phyloP scores from a whole-genome alignment of 352 stramenopile genomes.

The Peronospora tabacina region DNA sequence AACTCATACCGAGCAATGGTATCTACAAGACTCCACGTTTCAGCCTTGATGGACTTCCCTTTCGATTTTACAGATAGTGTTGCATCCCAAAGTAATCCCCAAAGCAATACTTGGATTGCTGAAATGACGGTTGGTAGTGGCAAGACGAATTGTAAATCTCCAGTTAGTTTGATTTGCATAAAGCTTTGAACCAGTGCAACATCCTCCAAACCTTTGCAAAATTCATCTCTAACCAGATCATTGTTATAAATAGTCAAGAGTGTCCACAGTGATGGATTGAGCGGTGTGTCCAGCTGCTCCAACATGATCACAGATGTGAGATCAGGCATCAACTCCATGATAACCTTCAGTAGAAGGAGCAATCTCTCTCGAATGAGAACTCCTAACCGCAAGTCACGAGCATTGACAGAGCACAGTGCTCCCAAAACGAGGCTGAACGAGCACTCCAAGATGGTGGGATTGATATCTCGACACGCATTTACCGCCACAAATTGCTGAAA shows the following conservation, averaged over 20 bases:
- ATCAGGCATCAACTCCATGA: constrained; percentile 18
- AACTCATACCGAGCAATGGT: constrained; percentile 13
- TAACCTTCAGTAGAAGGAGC: constrained; percentile 27
- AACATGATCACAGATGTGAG: constrained; percentile 8
- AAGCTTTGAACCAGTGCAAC: constrained; percentile 11
- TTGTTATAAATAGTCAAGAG: constrained; percentile 16
- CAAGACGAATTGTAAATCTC: background rate
- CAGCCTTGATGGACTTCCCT: constrained; percentile 8
- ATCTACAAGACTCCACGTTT: constrained; percentile 21
- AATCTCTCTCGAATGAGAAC: constrained; percentile 24
- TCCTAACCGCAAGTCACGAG: background rate
- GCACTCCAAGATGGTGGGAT: constrained; percentile 1
- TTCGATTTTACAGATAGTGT: constrained; percentile 1
- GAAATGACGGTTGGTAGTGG: constrained; percentile 13
- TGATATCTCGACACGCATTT: background rate
- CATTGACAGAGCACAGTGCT: background rate
- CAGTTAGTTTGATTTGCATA: constrained; percentile 1
- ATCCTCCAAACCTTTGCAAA: constrained; percentile 12
- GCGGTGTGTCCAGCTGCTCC: background rate
- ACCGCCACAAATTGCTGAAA: constrained; percentile 10
- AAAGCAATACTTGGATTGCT: constrained; percentile 21
- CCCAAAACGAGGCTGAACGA: constrained; percentile 10
- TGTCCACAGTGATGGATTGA: constrained; percentile 16
- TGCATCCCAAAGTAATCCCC: constrained; percentile 30
- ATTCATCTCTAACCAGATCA: constrained; percentile 6